A percentile compares a stretch with the other conserved stretches of the same genome.
phyloP scores from a whole-genome alignment of 2,329 filamentous ascomycete genomes.

The Ceratocystis ficicola region DNA sequence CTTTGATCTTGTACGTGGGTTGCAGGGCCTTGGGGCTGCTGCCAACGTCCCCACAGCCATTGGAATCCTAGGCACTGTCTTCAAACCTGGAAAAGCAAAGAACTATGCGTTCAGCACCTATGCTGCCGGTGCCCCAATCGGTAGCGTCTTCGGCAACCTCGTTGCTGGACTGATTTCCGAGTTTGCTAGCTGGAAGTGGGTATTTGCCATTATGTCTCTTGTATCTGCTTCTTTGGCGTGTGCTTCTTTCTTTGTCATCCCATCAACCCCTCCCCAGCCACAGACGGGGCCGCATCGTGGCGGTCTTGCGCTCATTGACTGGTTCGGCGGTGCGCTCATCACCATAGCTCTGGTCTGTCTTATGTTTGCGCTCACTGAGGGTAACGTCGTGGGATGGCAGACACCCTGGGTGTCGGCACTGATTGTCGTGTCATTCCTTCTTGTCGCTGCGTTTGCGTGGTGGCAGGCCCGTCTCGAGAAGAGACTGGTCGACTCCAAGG shows the following conservation, averaged over 20 bases:
- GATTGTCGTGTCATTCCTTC: constrained; percentile 45
- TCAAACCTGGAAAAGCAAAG: constrained; percentile 54
- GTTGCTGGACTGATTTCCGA: constrained; percentile 51
- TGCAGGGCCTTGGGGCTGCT: constrained; percentile 56
- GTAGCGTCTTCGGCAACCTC: constrained; percentile 52
- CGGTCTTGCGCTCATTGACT: constrained; percentile 35
- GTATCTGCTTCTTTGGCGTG: constrained; percentile 45
- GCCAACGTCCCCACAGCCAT: constrained; percentile 60
- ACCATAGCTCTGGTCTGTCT: constrained; percentile 50
- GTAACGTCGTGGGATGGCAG: constrained; percentile 56
- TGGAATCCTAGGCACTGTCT: constrained; percentile 56
- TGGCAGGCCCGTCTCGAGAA: constrained; percentile 52
- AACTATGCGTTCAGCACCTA: constrained; percentile 59
- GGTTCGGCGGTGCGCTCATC: constrained; percentile 52
- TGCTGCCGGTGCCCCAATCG: constrained; percentile 51
- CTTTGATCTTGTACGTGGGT: constrained; percentile 53
- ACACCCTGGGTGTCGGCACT: constrained; percentile 50
- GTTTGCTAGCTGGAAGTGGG: constrained; percentile 53
- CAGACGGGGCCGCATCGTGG: not conserved
- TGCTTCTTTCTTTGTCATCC: constrained; percentile 48
- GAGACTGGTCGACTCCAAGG: constrained; percentile 25
- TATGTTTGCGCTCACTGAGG: constrained; percentile 55
- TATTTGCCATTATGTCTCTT: constrained; percentile 53
- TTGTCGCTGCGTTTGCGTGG: constrained; percentile 44
- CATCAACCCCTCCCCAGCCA: constrained; percentile 33